phyloP scores from a whole-genome alignment of 1,284 basidiomycete species.

The Tilletia indica region DNA sequence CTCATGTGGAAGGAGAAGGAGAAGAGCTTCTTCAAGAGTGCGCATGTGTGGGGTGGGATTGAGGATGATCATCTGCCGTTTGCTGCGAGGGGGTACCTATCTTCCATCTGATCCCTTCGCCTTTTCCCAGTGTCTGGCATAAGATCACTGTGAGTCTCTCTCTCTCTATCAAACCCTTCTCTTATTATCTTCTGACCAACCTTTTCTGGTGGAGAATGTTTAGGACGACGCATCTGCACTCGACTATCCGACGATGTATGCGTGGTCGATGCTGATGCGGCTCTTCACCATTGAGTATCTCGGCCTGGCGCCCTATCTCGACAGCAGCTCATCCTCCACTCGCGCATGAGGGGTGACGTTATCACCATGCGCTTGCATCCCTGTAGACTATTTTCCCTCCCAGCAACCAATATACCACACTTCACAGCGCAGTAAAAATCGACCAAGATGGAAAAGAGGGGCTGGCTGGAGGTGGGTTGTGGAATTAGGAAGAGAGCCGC shows the following conservation, averaged over 20 bases:
- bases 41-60: constrained; percentile 63
- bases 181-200: background rate
- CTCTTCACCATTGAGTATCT: constrained; percentile 90
- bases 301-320: constrained; percentile 60
- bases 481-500: no score
- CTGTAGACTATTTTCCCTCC: no score
- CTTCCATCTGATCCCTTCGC: constrained; percentile 83
- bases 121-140: constrained; percentile 93
- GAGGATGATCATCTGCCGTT: constrained; percentile 96
- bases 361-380: no score
- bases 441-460: no score
- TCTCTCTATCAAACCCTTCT: background rate
- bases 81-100: constrained; percentile 74
- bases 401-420: no score
- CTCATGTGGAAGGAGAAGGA: constrained; percentile 19
- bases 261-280: constrained; percentile 78
- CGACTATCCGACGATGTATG: constrained; percentile 77
- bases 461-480: no score
- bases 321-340: background rate
- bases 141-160: background rate
- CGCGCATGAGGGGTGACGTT: no score
- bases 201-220: background rate
- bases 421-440: no score
- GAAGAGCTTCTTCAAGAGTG: constrained; percentile 28
- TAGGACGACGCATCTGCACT: constrained; percentile 86